Evolutionary conservation across 2,329 filamentous ascomycete genomes (phyloP).

Genomic region (Metarhizium album): DNA sequence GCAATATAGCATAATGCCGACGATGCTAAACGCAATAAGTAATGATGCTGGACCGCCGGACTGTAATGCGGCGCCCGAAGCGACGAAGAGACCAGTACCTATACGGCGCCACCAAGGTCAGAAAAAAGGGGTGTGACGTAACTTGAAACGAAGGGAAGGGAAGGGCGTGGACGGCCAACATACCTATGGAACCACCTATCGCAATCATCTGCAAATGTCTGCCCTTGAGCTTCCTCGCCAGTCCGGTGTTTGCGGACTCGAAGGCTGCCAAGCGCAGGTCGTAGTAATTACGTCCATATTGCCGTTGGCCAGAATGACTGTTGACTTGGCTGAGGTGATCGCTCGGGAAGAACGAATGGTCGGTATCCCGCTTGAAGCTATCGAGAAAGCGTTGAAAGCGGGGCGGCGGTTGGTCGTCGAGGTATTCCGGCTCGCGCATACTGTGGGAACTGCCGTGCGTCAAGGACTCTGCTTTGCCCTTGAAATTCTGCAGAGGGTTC

Average conservation of each 20-base stretch:
- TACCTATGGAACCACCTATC: conserved; percentile 82
- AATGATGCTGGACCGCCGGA: conserved; percentile 69
- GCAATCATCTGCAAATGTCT: conserved; percentile 96
- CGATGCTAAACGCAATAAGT: conserved; percentile 65
- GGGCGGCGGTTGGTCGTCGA: conserved; percentile 26
- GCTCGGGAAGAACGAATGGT: conserved; percentile 34
- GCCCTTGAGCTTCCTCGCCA: conserved; percentile 69
- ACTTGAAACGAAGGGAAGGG: neutral
- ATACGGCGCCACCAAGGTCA: neutral
- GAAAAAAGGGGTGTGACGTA: neutral
- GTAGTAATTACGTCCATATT: conserved; percentile 36
- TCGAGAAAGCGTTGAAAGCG: conserved; percentile 39
- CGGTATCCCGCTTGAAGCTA: conserved; percentile 53
- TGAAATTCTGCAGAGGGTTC: conserved; percentile 45
- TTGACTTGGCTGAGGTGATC: conserved; percentile 28
- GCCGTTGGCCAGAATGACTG: conserved; percentile 7
- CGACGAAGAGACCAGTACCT: conserved; percentile 71
- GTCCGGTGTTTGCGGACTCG: conserved; percentile 64
- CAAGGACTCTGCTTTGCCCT: conserved; percentile 47
- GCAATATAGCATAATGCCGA: conserved; percentile 82
- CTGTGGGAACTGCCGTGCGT: conserved; percentile 38
- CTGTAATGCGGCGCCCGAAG: conserved; percentile 61
- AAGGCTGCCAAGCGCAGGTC: conserved; percentile 50
- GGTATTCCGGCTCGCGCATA: conserved; percentile 40
- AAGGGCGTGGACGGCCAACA: conserved; percentile 3